These are phyloP conservation scores for Colletotrichum sp. DNA, from an alignment of 2,329 filamentous ascomycete genomes.

Conservation along the genomic window DNA sequence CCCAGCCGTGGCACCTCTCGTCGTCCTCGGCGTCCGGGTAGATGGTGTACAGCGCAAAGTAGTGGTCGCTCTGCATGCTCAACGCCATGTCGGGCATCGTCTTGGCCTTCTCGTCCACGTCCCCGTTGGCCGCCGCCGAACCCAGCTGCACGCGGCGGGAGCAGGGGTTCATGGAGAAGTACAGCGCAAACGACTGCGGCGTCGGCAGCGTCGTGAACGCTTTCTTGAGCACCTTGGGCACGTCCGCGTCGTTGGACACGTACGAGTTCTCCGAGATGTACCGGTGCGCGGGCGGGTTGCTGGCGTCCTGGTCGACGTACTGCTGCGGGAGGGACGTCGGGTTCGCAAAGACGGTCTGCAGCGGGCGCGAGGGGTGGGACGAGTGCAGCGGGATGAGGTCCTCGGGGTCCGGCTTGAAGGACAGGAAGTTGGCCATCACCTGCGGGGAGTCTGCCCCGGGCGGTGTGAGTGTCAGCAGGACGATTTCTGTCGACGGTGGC, in stretches of 20 bases:
- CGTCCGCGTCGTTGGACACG: slow-evolving; percentile 50
- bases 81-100: slow-evolving; percentile 56
- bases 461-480: slow-evolving; percentile 36
- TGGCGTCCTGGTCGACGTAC: slow-evolving; percentile 46
- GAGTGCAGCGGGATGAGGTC: slow-evolving; percentile 3
- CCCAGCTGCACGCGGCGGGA: slow-evolving; percentile 28
- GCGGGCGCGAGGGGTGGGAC: slow-evolving; percentile 19
- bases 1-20: slow-evolving; percentile 46
- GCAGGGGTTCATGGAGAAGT: slow-evolving; percentile 56
- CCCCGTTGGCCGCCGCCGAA: slow-evolving; percentile 37
- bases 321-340: slow-evolving; percentile 43
- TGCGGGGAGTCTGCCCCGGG: slow-evolving; percentile 31
- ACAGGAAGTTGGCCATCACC: slow-evolving; percentile 42
- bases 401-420: slow-evolving; percentile 40
- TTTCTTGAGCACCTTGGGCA: slow-evolving; percentile 45
- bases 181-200: slow-evolving; percentile 50
- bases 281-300: slow-evolving; percentile 54
- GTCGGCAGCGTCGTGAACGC: slow-evolving; percentile 54
- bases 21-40: slow-evolving; percentile 55
- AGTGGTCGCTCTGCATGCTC: slow-evolving; percentile 60
- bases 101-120: neutral
- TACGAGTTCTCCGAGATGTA: slow-evolving; percentile 59
- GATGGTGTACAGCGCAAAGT: slow-evolving; percentile 58
- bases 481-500: slow-evolving; percentile 45
- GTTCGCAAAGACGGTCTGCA: slow-evolving; percentile 39